Evolutionary conservation across 1,284 basidiomycete genomes (phyloP).

Genomic region (Sporisorium exsertum): DNA sequence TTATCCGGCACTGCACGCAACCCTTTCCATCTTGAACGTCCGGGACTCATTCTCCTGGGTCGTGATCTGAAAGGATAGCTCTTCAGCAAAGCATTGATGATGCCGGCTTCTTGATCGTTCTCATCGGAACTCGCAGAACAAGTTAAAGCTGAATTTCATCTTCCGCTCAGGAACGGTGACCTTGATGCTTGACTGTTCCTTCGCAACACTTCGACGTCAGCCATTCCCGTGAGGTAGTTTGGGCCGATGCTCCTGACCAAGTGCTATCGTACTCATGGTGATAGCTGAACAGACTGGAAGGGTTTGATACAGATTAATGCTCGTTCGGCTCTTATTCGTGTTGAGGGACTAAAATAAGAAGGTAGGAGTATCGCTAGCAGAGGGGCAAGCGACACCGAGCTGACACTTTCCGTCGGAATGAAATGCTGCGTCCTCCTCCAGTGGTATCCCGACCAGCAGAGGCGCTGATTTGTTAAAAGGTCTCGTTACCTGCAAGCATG

Average conservation of each 20-base stretch:
- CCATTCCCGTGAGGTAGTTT: background rate
- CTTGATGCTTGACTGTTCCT: background rate
- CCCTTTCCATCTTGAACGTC: background rate
- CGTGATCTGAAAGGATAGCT: background rate
- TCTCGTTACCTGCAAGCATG: background rate
- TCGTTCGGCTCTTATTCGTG: background rate
- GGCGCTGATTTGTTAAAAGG: background rate
- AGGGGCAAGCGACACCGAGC: background rate
- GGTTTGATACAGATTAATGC: background rate
- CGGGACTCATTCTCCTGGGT: background rate
- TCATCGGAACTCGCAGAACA: background rate
- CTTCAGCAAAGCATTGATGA: background rate
- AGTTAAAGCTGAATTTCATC: background rate
- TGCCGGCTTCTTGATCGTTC: background rate
- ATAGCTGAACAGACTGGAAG: background rate
- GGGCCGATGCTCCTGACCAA: background rate
- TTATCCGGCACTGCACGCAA: no score
- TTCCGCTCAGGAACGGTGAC: conserved; percentile 1
- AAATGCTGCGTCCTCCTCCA: background rate
- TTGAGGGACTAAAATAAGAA: no score
- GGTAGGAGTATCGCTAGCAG: background rate
- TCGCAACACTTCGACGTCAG: background rate
- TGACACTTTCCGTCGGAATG: background rate
- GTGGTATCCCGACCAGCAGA: background rate
- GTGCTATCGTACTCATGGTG: background rate